These are phyloP conservation scores for Globisporangium abappressorium DNA, from an alignment of 352 stramenopile species.

Conservation along the genomic window DNA sequence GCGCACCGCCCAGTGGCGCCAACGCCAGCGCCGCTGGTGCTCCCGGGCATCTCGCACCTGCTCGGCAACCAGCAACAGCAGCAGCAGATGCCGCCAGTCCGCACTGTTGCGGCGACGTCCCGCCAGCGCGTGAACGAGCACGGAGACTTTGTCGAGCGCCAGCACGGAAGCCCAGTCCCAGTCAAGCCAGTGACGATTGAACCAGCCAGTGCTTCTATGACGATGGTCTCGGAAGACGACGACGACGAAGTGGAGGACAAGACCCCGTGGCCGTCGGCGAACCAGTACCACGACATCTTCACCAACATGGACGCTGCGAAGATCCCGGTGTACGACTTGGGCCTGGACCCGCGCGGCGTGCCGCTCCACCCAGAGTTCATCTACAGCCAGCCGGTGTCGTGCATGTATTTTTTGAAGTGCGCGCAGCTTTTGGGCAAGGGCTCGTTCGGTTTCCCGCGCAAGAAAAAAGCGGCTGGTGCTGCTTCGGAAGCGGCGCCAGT, in stretches of 20 bases:
- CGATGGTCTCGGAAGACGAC: constrained; percentile 23
- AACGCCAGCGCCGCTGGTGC: constrained; percentile 19
- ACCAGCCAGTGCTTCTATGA: neutral
- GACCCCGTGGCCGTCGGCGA: constrained; percentile 71
- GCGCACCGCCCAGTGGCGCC: neutral
- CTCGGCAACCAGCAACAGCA: constrained; percentile 23
- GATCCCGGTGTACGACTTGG: constrained; percentile 69
- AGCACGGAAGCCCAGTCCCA: neutral
- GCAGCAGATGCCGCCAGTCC: constrained; percentile 14
- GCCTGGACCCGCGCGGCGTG: constrained; percentile 66
- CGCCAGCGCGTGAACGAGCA: constrained; percentile 14
- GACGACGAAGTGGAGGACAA: constrained; percentile 59
- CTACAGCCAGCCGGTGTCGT: constrained; percentile 68
- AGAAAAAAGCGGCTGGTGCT: constrained; percentile 38
- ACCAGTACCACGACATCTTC: constrained; percentile 62
- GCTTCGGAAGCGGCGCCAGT: constrained; percentile 9
- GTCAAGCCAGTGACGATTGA: neutral
- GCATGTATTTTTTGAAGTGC: constrained; percentile 79
- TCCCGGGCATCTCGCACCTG: constrained; percentile 42
- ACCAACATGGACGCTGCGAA: constrained; percentile 27
- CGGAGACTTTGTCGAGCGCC: constrained; percentile 13
- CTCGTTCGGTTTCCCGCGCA: constrained; percentile 69
- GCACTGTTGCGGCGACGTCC: constrained; percentile 10
- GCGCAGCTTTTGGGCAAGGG: constrained; percentile 52
- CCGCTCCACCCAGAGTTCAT: constrained; percentile 74